Evolutionary conservation across 305 asterid species (phyloP).

Genomic region (Fraxinus albicans): DNA sequence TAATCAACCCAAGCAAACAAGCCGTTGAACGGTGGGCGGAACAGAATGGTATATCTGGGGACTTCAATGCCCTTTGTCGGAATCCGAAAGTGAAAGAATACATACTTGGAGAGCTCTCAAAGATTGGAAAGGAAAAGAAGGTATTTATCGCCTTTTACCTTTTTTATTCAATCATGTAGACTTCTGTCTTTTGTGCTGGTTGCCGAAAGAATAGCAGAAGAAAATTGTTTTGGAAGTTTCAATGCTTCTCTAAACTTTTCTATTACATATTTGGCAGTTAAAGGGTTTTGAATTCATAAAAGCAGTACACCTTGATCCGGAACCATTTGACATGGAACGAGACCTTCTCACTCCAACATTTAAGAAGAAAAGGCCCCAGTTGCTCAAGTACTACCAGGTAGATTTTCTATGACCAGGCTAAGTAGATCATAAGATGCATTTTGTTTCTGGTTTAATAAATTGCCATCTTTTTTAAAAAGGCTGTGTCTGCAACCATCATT

Average conservation of each 20-base stretch:
- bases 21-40: constrained; percentile 76
- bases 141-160: constrained; percentile 32
- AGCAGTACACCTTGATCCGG: constrained; percentile 89
- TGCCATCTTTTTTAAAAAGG: not conserved
- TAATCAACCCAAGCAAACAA: constrained; percentile 66
- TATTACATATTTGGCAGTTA: constrained; percentile 48
- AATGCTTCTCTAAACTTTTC: constrained; percentile 17
- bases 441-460: not conserved
- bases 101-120: constrained; percentile 68
- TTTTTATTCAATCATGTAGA: not conserved
- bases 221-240: not conserved
- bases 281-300: constrained; percentile 84
- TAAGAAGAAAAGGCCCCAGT: constrained; percentile 91
- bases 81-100: constrained; percentile 61
- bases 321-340: constrained; percentile 91
- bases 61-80: constrained; percentile 63
- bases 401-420: constrained; percentile 7
- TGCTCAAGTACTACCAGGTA: constrained; percentile 89
- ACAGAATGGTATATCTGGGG: constrained; percentile 63
- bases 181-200: constrained; percentile 1
- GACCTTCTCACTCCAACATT: constrained; percentile 91
- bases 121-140: constrained; percentile 77
- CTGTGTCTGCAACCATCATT: not conserved
- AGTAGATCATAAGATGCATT: not conserved
- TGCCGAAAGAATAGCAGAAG: not conserved